Conservation (phyloP, 164 flowering plant genomes). For the Echeveria elegans region DNA sequence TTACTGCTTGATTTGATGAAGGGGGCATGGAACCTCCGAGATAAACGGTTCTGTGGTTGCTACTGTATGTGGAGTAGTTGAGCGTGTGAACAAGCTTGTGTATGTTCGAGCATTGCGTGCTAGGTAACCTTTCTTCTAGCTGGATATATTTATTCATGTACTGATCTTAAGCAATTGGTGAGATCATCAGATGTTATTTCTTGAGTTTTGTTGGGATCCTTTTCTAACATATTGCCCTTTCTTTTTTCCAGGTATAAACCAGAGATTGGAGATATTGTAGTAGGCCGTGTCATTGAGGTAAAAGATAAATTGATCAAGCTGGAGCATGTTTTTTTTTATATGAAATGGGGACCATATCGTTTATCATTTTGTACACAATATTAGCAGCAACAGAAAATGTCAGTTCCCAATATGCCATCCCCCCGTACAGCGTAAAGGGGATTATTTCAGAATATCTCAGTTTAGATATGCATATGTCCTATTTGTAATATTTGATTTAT, state of each 20-base stretch:
- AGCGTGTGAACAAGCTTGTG: conserved; percentile 85
- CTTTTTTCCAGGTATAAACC: conserved; percentile 70
- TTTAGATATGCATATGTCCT: not conserved
- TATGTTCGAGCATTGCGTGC: conserved; percentile 72
- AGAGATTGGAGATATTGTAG: conserved; percentile 83
- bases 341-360: not conserved
- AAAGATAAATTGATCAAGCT: not conserved
- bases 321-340: too few relatives aligned
- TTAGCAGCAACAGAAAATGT: too few relatives aligned
- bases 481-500: not conserved
- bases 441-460: not conserved
- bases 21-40: conserved; percentile 95
- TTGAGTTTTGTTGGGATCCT: not conserved
- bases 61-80: conserved; percentile 84
- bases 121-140: conserved; percentile 27
- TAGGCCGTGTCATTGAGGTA: conserved; percentile 94
- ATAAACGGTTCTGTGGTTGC: conserved; percentile 71
- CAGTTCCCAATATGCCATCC: too few relatives aligned
- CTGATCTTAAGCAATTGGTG: not conserved
- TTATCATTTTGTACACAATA: too few relatives aligned
- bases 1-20: conserved; percentile 13
- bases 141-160: not conserved
- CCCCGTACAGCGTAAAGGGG: too few relatives aligned
- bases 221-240: not conserved
- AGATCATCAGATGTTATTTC: not conserved